Evolutionary conservation across 257 asterid genomes (phyloP), one percentile per base, ranked within the genome.

Genomic region (Knoxia roxburghii): DNA sequence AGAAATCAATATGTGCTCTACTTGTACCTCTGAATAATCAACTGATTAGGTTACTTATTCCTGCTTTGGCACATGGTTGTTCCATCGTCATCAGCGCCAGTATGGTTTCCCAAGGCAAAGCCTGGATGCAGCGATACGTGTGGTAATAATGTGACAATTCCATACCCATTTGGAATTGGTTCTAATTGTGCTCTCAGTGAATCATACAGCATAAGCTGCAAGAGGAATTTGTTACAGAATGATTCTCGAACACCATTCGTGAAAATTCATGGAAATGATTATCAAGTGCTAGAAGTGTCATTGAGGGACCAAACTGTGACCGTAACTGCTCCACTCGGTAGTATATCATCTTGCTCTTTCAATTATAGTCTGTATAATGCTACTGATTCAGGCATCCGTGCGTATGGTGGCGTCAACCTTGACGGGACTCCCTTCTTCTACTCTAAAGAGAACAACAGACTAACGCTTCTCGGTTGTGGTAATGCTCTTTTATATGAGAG

Each of bases 81-180:
- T 24, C 18, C 54, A 24, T 27, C 35, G 23, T 15, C 33, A 15
- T 1, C 35, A 26, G 35, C 18, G 5, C 0, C 3, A 0, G 23
- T 23, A 54, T 13, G 24, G 32, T 57, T 57, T 57, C 62, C 62
- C 29, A 57, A 29, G 57, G 68, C 57, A 14, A 64, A 43, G 18
- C 29, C 43, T 46, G 57, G 27, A 26, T 56, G 52, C 26, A 18
- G 12, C 14, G 41, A 45, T 6, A 63, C 68, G 1, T 63, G 56
- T 63, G 78, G 78, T 4, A 61, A 73, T 26, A 27, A 23, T 30
- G 53, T 73, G 17, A 60, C 66, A 1, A 23, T 73, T 67, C 78
- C 78, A 0, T 73, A 27, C 37, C 78, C 78, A 21, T 73, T 73
- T 68, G 78, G 78, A 60, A 60, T 73, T 18, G 72, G 74, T 39